Conservation (phyloP, 805 yeast species). For the Saturnispora bothae region DNA sequence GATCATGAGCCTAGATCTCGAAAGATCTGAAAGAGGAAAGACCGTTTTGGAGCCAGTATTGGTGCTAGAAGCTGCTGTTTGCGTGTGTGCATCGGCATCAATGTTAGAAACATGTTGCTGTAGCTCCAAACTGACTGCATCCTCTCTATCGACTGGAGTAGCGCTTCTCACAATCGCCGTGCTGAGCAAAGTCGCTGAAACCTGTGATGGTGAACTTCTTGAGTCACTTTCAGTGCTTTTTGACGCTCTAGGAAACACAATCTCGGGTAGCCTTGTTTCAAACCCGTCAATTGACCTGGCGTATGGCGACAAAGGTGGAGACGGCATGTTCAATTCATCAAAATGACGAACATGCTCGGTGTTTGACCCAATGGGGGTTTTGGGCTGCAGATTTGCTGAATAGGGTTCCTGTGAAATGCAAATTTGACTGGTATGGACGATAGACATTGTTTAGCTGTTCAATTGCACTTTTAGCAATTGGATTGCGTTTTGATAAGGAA, state of each 20-base stretch:
- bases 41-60: no score
- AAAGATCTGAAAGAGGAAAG: conserved; percentile 40
- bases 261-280: conserved; percentile 21
- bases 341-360: not conserved
- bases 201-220: conserved; percentile 2
- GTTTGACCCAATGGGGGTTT: not conserved
- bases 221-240: conserved; percentile 12
- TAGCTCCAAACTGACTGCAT: not conserved
- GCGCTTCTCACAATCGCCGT: not conserved
- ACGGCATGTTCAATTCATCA: conserved; percentile 22
- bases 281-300: conserved; percentile 21
- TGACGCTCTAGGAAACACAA: conserved; percentile 21
- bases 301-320: conserved; percentile 30
- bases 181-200: not conserved
- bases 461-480: not conserved
- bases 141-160: not conserved
- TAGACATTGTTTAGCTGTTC: not conserved
- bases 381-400: not conserved
- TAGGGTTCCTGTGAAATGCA: not conserved
- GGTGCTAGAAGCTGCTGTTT: not conserved
- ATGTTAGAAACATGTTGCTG: not conserved
- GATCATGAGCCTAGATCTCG: conserved; percentile 35
- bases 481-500: not conserved
- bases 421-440: not conserved
- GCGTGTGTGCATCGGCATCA: not conserved